Evolutionary conservation across 495 filamentous ascomycete genomes (phyloP).

Genomic region (Xylaria telfairii): DNA sequence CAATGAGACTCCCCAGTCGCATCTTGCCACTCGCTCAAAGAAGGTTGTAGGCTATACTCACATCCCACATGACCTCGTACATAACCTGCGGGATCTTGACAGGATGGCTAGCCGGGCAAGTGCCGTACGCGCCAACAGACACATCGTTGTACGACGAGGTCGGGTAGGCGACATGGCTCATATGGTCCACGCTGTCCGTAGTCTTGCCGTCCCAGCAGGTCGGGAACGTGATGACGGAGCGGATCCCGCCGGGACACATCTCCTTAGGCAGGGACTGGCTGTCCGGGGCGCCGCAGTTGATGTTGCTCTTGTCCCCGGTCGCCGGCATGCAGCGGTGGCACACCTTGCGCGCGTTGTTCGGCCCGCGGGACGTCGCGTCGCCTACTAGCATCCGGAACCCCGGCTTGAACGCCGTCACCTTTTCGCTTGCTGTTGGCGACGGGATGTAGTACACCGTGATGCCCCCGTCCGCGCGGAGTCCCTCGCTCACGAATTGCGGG

Average conservation of each 20-base stretch:
- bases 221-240: conserved; percentile 48
- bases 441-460: conserved; percentile 54
- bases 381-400: conserved; percentile 77
- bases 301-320: conserved; percentile 39
- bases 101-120: conserved; percentile 67
- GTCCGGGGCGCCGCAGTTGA: conserved; percentile 41
- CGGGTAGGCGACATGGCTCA: conserved; percentile 58
- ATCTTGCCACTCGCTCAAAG: background rate
- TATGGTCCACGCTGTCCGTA: conserved; percentile 64
- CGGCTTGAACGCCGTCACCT: conserved; percentile 65
- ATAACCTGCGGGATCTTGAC: conserved; percentile 45
- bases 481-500: conserved; percentile 44
- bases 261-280: conserved; percentile 33
- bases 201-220: conserved; percentile 71
- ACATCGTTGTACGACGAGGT: background rate
- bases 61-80: conserved; percentile 45
- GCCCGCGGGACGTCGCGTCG: conserved; percentile 54
- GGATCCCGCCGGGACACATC: conserved; percentile 42
- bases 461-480: conserved; percentile 43
- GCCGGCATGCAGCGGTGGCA: conserved; percentile 56
- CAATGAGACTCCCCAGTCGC: background rate
- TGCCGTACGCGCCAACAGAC: conserved; percentile 48
- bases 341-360: conserved; percentile 52
- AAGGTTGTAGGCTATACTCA: conserved; percentile 31
- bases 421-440: conserved; percentile 29